Base-by-base conservation (phyloP, 805 yeast species). In the Yarrowia porcina region DNA sequence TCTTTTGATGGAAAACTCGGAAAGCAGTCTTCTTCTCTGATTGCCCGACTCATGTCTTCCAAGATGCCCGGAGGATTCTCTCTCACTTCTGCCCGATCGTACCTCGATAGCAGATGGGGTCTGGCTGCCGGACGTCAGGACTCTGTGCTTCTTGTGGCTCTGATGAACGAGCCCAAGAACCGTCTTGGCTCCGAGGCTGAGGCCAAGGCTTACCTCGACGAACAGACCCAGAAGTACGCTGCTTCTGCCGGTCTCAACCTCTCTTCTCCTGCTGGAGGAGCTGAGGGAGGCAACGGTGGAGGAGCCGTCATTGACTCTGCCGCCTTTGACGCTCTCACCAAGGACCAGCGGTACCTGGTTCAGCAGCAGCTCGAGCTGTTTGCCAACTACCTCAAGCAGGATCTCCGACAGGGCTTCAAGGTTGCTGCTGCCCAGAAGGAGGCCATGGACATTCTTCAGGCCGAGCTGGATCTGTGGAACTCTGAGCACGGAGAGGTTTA, bases 41-140 rank as follows among this genome's bases (percentile, higher is more conserved):
- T 93, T 67, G 89, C 96, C 66, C 87, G 97, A 78, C 82, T 94
- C 72, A 88, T 92, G 80, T 86, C 98, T 11, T 88, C 97, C 28
- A 94, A 94, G 80, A 94, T 94, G 98, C 98, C 99, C 62, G 99
- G 99, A 83, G 99, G 99, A 20, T 94, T 93, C 78, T 88, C 96
- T 52, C 87, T 93, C 69, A 87, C 97, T 66, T 80, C 83, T 67
- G 96, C 97, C 60, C 88, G 97, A 81, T 90, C 92, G 76, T 89
- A 94, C 78, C 83, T 94, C 75, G 92, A 89, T 79, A 74, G 92
- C 47, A 85, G 93, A 76, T 94, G 89, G 89, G 99, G 99, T 69
- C 83, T 94, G 70, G 96, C 89, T 68, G 66, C 89, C 50, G 97
- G 97, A 70, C 87, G 98, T 81, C 98, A 93, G 80, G 98, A 94